These are phyloP conservation scores for Botryotinia convoluta DNA, from an alignment of 2,329 filamentous ascomycete species.

Conservation along the genomic window DNA sequence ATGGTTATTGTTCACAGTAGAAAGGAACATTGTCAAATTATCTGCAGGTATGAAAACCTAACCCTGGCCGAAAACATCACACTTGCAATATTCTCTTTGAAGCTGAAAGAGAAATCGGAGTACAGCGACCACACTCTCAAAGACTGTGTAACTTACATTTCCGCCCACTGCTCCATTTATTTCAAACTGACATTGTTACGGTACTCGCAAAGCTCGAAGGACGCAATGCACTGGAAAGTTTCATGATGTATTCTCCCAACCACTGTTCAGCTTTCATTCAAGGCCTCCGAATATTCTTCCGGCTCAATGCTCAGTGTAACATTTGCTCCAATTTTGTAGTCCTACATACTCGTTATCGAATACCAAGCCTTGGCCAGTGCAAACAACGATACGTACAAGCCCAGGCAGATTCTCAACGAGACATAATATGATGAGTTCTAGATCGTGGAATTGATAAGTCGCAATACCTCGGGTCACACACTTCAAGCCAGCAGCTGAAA, in stretches of 20 bases:
- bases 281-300: neutral
- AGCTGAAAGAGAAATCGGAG: neutral
- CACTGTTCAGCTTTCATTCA: neutral
- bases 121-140: neutral
- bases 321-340: neutral
- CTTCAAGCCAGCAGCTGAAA: neutral
- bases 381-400: neutral
- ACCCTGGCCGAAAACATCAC: neutral
- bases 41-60: neutral
- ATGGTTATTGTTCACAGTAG: neutral
- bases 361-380: neutral
- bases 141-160: neutral
- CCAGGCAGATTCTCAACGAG: neutral
- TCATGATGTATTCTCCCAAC: neutral
- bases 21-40: neutral
- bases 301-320: neutral
- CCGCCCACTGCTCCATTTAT: neutral
- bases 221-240: neutral
- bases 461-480: neutral
- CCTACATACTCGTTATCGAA: neutral
- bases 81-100: neutral
- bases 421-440: neutral
- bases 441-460: neutral
- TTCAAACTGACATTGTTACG: neutral
- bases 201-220: neutral